Evolutionary conservation across 371 early-diverging fungal genomes (phyloP).

Genomic region (Rhizopus arrhizus): DNA sequence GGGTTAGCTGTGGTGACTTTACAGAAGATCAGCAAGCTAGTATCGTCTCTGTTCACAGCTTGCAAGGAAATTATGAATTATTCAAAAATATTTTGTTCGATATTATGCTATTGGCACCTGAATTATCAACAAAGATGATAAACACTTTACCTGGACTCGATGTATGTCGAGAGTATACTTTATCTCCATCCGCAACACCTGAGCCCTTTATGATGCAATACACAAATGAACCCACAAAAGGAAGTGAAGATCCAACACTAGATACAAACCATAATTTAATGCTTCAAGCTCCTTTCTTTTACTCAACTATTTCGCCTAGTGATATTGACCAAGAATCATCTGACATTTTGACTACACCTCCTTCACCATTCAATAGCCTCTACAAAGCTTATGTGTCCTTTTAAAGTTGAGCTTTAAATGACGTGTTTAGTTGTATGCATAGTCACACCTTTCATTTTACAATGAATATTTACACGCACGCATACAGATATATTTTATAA

Average conservation of each 20-base stretch:
- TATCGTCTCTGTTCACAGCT: constrained; percentile 21
- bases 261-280: constrained; percentile 15
- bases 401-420: no score
- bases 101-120: constrained; percentile 31
- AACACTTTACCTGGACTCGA: constrained; percentile 15
- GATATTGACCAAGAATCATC: background rate
- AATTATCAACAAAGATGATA: constrained; percentile 32
- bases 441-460: no score
- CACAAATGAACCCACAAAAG: constrained; percentile 8
- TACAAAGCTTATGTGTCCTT: no score
- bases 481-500: no score
- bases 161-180: constrained; percentile 33
- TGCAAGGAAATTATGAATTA: constrained; percentile 35
- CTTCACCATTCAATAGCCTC: background rate
- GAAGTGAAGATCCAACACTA: constrained; percentile 13
- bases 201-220: constrained; percentile 33
- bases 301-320: constrained; percentile 3
- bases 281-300: constrained; percentile 36
- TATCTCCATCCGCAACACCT: constrained; percentile 47
- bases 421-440: no score
- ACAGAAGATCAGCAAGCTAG: constrained; percentile 42
- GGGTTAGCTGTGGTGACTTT: constrained; percentile 48
- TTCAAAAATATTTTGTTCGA: constrained; percentile 34
- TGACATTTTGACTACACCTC: background rate
- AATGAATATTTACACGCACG: no score